A percentile compares a stretch with the other conserved stretches of the same genome.
Conservation (phyloP, 2,329 filamentous ascomycete species). For the Penicillium sp. region DNA sequence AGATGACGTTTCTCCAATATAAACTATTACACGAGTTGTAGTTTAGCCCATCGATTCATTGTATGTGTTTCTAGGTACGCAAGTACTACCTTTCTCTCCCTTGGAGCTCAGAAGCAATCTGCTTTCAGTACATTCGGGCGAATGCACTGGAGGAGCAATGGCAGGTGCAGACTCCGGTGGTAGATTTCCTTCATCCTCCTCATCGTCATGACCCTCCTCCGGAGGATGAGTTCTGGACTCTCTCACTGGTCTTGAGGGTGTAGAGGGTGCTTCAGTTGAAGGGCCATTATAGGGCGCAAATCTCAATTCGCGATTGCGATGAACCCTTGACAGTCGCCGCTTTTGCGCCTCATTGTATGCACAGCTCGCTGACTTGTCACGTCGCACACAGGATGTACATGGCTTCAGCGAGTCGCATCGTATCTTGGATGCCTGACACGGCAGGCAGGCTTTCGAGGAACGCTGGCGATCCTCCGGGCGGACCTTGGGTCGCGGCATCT, state of each 20-base stretch:
- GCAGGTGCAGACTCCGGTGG: background rate
- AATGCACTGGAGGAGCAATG: background rate
- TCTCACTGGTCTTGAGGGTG: background rate
- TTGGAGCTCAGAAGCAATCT: conserved; percentile 12
- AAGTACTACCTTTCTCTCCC: conserved; percentile 10
- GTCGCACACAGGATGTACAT: conserved; percentile 46
- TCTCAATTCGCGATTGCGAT: conserved; percentile 11
- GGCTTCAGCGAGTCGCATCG: conserved; percentile 49
- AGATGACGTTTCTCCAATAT: conserved; percentile 46
- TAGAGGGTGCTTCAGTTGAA: background rate
- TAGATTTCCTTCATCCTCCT: background rate
- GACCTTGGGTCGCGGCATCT: conserved; percentile 53
- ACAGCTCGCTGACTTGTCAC: conserved; percentile 40
- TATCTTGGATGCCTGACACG: conserved; percentile 50
- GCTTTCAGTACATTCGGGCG: conserved; percentile 12
- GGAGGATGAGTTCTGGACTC: background rate
- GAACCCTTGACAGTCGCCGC: conserved; percentile 16
- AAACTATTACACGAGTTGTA: conserved; percentile 1
- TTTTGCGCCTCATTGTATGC: conserved; percentile 28
- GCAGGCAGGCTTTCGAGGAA: conserved; percentile 47
- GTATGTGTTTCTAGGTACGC: background rate
- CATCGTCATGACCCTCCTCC: background rate
- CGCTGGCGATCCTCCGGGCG: conserved; percentile 47
- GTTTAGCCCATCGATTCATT: conserved; percentile 7
- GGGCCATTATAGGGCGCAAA: conserved; percentile 2